phyloP scores from a whole-genome alignment of 73 alveolate species.

The Breviolum minutum region DNA sequence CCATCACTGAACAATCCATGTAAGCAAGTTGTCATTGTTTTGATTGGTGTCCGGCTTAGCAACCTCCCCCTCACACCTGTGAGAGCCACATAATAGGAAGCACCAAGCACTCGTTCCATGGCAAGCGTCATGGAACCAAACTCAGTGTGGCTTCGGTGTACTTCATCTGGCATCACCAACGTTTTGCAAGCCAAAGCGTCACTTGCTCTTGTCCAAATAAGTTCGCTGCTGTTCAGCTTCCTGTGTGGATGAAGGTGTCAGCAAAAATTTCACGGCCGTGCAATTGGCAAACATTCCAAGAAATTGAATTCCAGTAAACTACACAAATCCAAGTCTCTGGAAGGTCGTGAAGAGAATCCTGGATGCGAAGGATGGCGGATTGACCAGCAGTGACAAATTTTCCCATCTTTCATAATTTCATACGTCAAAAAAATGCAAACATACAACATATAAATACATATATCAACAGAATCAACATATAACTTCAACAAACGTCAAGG shows the following conservation, averaged over 20 bases:
- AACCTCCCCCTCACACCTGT: constrained; percentile 7
- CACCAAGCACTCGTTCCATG: constrained; percentile 57
- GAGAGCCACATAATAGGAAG: constrained; percentile 58
- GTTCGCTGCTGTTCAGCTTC: constrained; percentile 28
- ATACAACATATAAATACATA: neutral
- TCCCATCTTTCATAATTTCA: too few relatives aligned
- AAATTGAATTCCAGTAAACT: too few relatives aligned
- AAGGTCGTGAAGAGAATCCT: constrained; percentile 10
- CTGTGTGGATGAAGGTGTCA: neutral
- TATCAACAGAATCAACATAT: neutral
- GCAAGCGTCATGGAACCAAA: constrained; percentile 20
- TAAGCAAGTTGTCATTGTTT: too few relatives aligned
- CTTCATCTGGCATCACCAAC: constrained; percentile 81
- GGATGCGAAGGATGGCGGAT: neutral
- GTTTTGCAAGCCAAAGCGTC: constrained; percentile 20
- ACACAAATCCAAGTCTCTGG: constrained; percentile 24
- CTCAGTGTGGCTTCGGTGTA: constrained; percentile 71
- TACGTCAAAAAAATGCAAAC: neutral
- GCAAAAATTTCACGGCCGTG: too few relatives aligned
- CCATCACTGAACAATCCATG: too few relatives aligned
- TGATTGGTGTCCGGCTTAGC: too few relatives aligned
- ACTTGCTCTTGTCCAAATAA: neutral
- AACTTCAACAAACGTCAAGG: neutral
- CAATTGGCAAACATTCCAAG: too few relatives aligned
- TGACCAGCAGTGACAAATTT: neutral